Evolutionary conservation across 257 asterid genomes (phyloP).

Genomic region (Oldenlandia corymbosa): DNA sequence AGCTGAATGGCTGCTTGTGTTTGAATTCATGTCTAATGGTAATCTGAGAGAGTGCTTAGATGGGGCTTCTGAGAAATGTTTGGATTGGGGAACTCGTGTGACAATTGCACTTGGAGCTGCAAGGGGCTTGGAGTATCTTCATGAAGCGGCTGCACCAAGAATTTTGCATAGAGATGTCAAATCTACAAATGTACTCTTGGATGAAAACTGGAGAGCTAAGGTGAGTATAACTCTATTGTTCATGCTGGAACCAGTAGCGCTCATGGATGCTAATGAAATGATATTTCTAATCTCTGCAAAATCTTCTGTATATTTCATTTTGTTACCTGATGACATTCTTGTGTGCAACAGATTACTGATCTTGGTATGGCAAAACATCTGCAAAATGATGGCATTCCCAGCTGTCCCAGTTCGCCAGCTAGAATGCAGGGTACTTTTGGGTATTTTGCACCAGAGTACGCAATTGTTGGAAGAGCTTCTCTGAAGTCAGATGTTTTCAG

Average conservation of each 20-base stretch:
- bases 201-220: conserved; percentile 90
- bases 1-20: conserved; percentile 77
- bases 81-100: conserved; percentile 76
- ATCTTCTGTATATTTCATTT: neutral
- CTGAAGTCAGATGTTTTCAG: conserved; percentile 94
- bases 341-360: conserved; percentile 68
- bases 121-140: conserved; percentile 96
- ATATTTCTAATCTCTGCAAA: neutral
- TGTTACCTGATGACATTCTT: neutral
- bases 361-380: conserved; percentile 98
- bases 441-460: conserved; percentile 94
- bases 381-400: conserved; percentile 55
- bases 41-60: conserved; percentile 85
- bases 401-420: conserved; percentile 81
- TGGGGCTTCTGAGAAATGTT: conserved; percentile 45
- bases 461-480: conserved; percentile 82
- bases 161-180: conserved; percentile 96
- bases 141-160: conserved; percentile 96
- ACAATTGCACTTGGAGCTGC: conserved; percentile 97
- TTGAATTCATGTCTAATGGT: conserved; percentile 76
- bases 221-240: conserved; percentile 25
- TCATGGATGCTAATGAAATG: neutral
- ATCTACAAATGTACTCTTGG: conserved; percentile 86
- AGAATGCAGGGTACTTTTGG: conserved; percentile 98
- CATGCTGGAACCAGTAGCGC: neutral